phyloP scores from a whole-genome alignment of 1,284 basidiomycete species.

The Boletus sp. region DNA sequence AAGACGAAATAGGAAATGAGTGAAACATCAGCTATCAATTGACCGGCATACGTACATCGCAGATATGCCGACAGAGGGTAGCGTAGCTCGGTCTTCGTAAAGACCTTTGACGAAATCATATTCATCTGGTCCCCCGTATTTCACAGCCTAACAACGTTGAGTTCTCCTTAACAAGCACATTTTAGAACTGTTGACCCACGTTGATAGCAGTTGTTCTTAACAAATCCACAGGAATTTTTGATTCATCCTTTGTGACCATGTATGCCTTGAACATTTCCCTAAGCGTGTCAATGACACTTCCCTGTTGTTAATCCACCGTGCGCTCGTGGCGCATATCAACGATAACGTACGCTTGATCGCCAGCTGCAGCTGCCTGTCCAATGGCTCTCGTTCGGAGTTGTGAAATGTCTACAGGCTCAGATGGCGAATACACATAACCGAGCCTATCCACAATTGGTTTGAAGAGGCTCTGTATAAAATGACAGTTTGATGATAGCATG shows the following conservation, averaged over 20 bases:
- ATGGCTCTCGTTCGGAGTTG: constrained; percentile 80
- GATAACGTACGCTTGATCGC: constrained; percentile 50
- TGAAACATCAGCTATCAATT: constrained; percentile 1
- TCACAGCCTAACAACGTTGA: constrained; percentile 49
- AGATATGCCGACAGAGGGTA: constrained; percentile 59
- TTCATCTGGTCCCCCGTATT: constrained; percentile 73
- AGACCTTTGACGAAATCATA: constrained; percentile 73
- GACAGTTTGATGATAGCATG: constrained; percentile 1
- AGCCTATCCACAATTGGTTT: constrained; percentile 76
- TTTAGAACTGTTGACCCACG: constrained; percentile 34
- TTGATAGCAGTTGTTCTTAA: constrained; percentile 49
- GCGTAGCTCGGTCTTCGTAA: constrained; percentile 71
- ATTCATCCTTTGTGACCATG: constrained; percentile 72
- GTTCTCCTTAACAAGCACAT: constrained; percentile 4
- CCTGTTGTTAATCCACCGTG: neutral
- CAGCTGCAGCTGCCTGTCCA: constrained; percentile 57
- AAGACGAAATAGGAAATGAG: constrained; percentile 3
- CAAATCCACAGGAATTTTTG: constrained; percentile 76
- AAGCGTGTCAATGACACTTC: constrained; percentile 72
- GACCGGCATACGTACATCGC: constrained; percentile 53
- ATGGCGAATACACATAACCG: constrained; percentile 71
- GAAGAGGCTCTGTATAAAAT: constrained; percentile 56
- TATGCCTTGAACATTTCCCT: constrained; percentile 72
- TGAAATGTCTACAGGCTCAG: constrained; percentile 70
- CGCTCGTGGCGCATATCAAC: neutral